Evolutionary conservation across 2,329 filamentous ascomycete species (phyloP), one percentile per base, ranked within the genome.

Genomic region (Alternaria sp.): DNA sequence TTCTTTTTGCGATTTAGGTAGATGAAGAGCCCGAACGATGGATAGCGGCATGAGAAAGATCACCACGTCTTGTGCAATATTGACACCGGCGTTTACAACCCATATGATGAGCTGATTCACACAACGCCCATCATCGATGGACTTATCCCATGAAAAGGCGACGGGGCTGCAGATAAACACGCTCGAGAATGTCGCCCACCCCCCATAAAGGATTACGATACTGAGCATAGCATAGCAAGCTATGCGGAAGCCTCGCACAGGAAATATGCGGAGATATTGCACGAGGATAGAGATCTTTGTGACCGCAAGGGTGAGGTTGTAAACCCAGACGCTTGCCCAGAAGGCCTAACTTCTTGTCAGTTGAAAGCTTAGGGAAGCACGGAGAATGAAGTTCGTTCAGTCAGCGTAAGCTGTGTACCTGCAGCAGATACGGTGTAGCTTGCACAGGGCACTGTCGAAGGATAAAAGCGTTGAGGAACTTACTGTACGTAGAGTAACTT

Each of bases 111-210:
- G 62, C 49, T 73, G 65, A 49, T 78, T 71, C 48, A 75, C 67
- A 45, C 77, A 79, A 32, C 51, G 61, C 22, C 80, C 71, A 3
- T 52, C 50, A 6, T 59, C 36, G n/a, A 73, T 56, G 2, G 55
- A 57, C 30, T 73, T 73, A 32, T 75, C 62, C 77, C 77, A 79
- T 54, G 75, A 74, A 54, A 70, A 75, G 5, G 54, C 57, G 22
- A 78, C 59, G 3, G 77, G 76, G 3, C 56, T 64, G 62, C 77
- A 79, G 10, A 76, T 56, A 50, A 78, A 76, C 34, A 79, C 69
- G 48, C 69, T 77, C n/a, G 71, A 72, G 51, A 76, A 66, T 16
- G 76, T 53, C 8, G 72, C 68, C 74, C 74, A 78, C 8, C 66
- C 53, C 11, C 74, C 75, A 41, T 67, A 74, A 6, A 65, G 49